These are phyloP conservation scores for Martensiomyces pterosporus DNA, from an alignment of 192 early-diverging fungal species.

Conservation along the genomic window DNA sequence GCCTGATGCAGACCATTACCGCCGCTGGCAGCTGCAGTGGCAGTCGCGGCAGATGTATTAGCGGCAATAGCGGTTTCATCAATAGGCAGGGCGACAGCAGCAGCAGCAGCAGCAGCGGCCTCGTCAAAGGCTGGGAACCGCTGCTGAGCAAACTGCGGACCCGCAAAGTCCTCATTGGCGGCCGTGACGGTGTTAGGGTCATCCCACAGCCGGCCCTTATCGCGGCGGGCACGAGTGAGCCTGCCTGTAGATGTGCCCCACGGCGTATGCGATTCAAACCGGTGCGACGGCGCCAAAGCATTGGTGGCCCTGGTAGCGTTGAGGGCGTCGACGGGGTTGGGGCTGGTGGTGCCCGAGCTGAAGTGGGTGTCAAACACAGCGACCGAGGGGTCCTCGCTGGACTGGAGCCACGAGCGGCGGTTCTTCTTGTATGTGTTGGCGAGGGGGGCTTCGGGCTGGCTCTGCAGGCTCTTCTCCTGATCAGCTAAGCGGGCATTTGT, in stretches of 20 bases:
- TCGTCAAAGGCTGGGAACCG: slow-evolving; percentile 2
- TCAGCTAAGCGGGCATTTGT: no score
- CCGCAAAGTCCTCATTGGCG: neutral
- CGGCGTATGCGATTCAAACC: slow-evolving; percentile 46
- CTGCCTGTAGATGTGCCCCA: slow-evolving; percentile 42
- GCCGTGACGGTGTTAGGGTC: slow-evolving; percentile 10
- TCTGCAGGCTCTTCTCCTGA: no score
- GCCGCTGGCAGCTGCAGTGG: no score
- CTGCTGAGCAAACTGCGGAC: neutral
- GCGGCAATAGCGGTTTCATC: no score
- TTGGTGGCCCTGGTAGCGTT: slow-evolving; percentile 11
- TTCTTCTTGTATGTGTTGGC: slow-evolving; percentile 5
- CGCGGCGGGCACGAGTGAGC: slow-evolving; percentile 41
- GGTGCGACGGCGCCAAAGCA: slow-evolving; percentile 34
- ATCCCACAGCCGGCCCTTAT: slow-evolving; percentile 38
- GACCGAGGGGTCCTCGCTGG: no score
- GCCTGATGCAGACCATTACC: no score
- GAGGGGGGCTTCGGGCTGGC: no score
- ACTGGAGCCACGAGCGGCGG: neutral
- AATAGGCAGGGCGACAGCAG: no score
- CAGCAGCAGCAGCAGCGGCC: no score
- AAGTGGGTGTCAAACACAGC: slow-evolving; percentile 16
- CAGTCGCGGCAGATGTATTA: no score
- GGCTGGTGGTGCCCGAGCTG: slow-evolving; percentile 31
- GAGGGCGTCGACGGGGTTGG: slow-evolving; percentile 6